Evolutionary conservation across 1,284 basidiomycete species (phyloP).

Genomic region (Somion occarium): DNA sequence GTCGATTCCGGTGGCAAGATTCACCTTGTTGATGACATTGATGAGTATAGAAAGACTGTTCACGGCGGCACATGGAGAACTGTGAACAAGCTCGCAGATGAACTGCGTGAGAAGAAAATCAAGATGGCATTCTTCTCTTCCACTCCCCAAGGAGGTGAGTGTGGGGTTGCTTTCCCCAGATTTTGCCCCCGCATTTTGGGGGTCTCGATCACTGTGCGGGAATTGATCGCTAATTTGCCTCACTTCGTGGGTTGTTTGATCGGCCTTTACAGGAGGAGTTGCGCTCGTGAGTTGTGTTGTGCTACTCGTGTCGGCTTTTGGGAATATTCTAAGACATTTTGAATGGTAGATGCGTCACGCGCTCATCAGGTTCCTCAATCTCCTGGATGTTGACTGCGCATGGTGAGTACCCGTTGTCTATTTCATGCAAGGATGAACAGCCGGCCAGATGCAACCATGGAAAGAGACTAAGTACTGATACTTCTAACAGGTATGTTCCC

Average conservation of each 20-base stretch:
- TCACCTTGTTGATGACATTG: conserved; percentile 73
- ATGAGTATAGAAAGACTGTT: conserved; percentile 65
- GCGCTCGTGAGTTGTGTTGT: conserved; percentile 57
- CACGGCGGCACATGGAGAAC: conserved; percentile 71
- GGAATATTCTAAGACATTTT: conserved; percentile 11
- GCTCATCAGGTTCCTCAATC: conserved; percentile 73
- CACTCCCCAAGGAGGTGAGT: conserved; percentile 80
- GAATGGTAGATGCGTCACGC: conserved; percentile 79
- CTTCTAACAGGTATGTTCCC: conserved; percentile 67
- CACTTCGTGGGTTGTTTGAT: conserved; percentile 13
- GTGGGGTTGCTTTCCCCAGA: conserved; percentile 10
- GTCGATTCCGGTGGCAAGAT: conserved; percentile 79
- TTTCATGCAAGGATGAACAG: neutral
- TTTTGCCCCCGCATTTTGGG: neutral
- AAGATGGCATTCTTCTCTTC: conserved; percentile 89
- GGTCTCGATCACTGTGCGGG: conserved; percentile 13
- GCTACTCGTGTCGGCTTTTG: conserved; percentile 3
- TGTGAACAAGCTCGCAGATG: conserved; percentile 73
- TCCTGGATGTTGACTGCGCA: conserved; percentile 74
- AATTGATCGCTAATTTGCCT: conserved; percentile 21
- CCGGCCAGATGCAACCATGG: neutral
- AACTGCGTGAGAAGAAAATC: conserved; percentile 75
- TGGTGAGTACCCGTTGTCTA: conserved; percentile 48
- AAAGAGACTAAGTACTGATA: neutral
- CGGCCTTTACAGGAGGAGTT: conserved; percentile 63